Evolutionary conservation across 202 grass and related monocot genomes (phyloP).

Genomic region (Setaria italica): DNA sequence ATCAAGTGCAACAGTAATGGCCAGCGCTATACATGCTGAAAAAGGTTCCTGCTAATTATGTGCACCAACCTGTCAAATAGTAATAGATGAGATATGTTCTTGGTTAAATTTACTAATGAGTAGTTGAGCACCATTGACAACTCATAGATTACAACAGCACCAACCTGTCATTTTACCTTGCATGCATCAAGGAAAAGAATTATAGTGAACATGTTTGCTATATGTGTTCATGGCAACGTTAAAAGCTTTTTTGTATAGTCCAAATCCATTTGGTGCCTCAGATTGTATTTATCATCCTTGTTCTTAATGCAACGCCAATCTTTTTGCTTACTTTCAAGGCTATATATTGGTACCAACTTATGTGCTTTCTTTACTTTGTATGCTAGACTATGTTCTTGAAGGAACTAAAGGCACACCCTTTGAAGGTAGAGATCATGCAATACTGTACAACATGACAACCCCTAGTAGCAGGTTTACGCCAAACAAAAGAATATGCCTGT

Average conservation of each 20-base stretch:
- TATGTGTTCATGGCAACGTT: not conserved
- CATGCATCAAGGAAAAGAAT: not conserved
- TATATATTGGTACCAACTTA: conserved; percentile 36
- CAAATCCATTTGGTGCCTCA: not conserved
- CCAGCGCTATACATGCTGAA: no score
- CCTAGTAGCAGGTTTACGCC: no score
- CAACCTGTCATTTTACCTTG: not conserved
- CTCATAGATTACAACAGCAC: not conserved
- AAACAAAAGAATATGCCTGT: no score
- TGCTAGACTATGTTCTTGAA: no score
- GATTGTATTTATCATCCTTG: conserved; percentile 4
- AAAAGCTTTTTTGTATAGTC: not conserved
- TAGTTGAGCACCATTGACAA: not conserved
- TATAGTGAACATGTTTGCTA: no score
- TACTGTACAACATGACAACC: no score
- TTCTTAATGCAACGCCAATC: not conserved
- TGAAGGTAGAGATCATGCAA: no score
- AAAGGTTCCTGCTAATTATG: no score
- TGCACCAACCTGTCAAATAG: no score
- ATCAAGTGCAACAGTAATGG: no score
- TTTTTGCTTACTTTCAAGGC: conserved; percentile 11
- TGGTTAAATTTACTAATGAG: not conserved
- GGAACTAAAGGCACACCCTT: no score
- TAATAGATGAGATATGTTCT: no score
- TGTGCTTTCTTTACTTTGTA: not conserved